Evolutionary conservation across 2,329 filamentous ascomycete species (phyloP), one percentile per base, ranked within the genome.

Genomic region (Arachnopeziza araneosa): DNA sequence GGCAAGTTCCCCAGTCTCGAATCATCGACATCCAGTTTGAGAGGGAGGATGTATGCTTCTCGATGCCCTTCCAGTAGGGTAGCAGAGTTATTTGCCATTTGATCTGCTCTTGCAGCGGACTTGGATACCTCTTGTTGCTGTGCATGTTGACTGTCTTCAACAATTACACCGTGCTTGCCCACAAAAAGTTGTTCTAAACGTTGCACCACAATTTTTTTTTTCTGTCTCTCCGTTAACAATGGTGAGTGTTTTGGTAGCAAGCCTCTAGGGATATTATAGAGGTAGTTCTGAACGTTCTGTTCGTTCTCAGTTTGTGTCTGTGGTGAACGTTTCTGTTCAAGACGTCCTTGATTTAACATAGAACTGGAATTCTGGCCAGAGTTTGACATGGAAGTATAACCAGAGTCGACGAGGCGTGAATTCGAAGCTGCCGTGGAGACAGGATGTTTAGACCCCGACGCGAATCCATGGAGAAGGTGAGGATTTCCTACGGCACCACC

Each of bases 161-260:
- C 26, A 1, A 61, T 55, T 8, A 76, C 76, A 3, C 72, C 74
- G 21, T 80, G 78, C 69, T 87, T 89, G 2, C 91, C 91, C 0
- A 90, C 91, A 63, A 95, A 96, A 1, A 96, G 79, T 64, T 93
- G 89, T 69, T 96, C 91, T 6, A 96, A 73, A 1, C 89, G 82
- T 57, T 84, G 82, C 1, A 93, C 91, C 0, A 93, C 87, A 22
- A 92, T 70, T 70, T 87, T 91, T 76, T 90, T 91, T 76, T 85
- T 91, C 6, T 88, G 82, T 64, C 84, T 86, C 17, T 93, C 90
- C 0, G 86, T 85, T 82, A 92, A 83, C 0, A 77, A 72, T 17
- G 70, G 71, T 24, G 80, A 77, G 51, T 82, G 79, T 12, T 82
- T 81, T 0, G 88, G 87, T 48, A 90, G 78, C 0, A 92, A 70